Evolutionary conservation across 495 filamentous ascomycete genomes (phyloP).

Genomic region (Tuber indicum): DNA sequence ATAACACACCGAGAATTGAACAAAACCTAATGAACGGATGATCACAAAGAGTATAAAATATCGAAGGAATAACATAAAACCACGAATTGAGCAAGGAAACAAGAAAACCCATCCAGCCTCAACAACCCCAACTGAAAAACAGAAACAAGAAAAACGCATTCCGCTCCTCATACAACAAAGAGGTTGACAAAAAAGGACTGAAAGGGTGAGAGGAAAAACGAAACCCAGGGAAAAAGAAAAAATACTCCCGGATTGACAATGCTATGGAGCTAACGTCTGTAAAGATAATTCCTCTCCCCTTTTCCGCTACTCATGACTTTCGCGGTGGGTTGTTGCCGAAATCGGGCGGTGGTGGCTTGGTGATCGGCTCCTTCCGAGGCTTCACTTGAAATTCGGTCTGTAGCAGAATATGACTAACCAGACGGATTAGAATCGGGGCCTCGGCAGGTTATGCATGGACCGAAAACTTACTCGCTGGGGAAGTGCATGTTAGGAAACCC

Average conservation of each 20-base stretch:
- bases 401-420: conserved; percentile 66
- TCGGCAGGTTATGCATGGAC: not conserved
- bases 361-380: conserved; percentile 73
- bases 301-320: conserved; percentile 16
- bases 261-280: not conserved
- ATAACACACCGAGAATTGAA: not conserved
- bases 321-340: conserved; percentile 35
- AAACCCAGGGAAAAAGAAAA: not conserved
- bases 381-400: conserved; percentile 90
- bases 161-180: not conserved
- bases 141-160: not conserved
- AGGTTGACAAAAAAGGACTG: not conserved
- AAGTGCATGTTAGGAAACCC: conserved; percentile 97
- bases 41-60: not conserved
- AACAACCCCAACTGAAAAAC: not conserved
- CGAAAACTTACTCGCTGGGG: conserved; percentile 62
- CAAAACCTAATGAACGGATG: not conserved
- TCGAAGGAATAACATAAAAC: conserved; percentile 4
- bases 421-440: conserved; percentile 17
- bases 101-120: not conserved
- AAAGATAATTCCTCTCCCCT: not conserved
- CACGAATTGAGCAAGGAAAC: not conserved
- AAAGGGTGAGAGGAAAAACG: not conserved
- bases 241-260: not conserved
- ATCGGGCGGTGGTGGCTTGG: conserved; percentile 45